These are phyloP conservation scores for Aspergillus eucalypticola DNA, from an alignment of 2,329 filamentous ascomycete genomes.

Conservation along the genomic window DNA sequence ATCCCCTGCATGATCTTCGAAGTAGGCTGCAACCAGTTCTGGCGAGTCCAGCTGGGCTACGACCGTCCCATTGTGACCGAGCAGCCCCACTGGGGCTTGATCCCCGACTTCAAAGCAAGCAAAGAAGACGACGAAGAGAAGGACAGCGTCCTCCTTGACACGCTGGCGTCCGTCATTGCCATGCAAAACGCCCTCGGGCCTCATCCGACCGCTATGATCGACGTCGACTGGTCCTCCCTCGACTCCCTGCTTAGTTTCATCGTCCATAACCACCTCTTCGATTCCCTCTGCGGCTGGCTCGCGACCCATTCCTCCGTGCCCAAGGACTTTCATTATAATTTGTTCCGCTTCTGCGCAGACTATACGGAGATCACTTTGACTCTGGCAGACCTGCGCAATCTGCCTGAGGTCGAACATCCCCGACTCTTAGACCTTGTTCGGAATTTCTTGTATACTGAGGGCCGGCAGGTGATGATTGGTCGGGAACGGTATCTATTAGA, in stretches of 20 bases:
- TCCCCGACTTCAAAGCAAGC: background rate
- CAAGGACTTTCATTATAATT: background rate
- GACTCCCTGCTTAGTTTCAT: constrained; percentile 29
- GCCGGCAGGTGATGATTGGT: constrained; percentile 12
- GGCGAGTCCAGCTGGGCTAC: constrained; percentile 51
- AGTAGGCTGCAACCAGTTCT: constrained; percentile 52
- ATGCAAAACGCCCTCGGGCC: constrained; percentile 10
- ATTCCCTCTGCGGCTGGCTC: constrained; percentile 29
- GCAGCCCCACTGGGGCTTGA: background rate
- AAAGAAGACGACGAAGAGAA: constrained; percentile 13
- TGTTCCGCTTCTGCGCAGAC: constrained; percentile 8
- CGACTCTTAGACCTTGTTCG: constrained; percentile 9
- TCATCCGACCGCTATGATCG: background rate
- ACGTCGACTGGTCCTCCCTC: constrained; percentile 14
- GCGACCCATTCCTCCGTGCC: constrained; percentile 20
- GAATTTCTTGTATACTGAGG: constrained; percentile 10
- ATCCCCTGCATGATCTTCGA: constrained; percentile 52
- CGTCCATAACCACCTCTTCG: constrained; percentile 28
- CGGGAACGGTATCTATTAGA: constrained; percentile 15
- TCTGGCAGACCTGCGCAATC: background rate
- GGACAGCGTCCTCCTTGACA: constrained; percentile 10
- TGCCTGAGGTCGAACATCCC: background rate
- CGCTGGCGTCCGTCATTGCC: constrained; percentile 10
- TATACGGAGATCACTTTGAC: constrained; percentile 1
- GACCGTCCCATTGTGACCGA: constrained; percentile 35